Evolutionary conservation across 2,329 filamentous ascomycete species (phyloP).

Genomic region (Calycina marina): DNA sequence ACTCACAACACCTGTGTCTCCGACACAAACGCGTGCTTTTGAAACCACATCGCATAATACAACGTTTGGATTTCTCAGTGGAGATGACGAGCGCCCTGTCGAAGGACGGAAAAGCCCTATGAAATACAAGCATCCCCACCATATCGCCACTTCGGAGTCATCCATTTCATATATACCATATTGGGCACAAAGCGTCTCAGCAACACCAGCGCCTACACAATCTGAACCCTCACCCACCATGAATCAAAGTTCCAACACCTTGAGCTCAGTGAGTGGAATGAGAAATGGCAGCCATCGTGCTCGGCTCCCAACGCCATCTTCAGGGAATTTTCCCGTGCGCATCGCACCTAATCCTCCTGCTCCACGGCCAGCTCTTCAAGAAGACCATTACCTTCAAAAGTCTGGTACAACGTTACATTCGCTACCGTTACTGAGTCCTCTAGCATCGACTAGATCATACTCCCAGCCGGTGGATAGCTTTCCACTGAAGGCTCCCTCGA

Average conservation of each 20-base stretch:
- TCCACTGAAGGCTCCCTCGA: too few species aligned
- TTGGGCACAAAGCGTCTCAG: slow-evolving; percentile 15
- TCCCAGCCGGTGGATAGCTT: too few species aligned
- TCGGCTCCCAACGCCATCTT: slow-evolving; percentile 6
- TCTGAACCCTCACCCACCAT: slow-evolving; percentile 11
- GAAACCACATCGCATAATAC: too few species aligned
- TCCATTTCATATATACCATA: slow-evolving; percentile 10
- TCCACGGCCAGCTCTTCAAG: slow-evolving; percentile 8
- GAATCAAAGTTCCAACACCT: slow-evolving; percentile 8
- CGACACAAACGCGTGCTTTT: slow-evolving; percentile 11
- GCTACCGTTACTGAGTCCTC: not conserved
- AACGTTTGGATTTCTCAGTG: too few species aligned
- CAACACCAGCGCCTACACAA: slow-evolving; percentile 6
- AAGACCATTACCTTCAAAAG: slow-evolving; percentile 10
- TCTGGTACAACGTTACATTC: slow-evolving; percentile 9
- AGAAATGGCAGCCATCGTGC: slow-evolving; percentile 8
- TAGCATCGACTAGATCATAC: too few species aligned
- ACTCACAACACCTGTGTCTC: slow-evolving; percentile 17
- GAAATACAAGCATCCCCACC: slow-evolving; percentile 7
- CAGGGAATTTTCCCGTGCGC: slow-evolving; percentile 4
- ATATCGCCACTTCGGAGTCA: slow-evolving; percentile 7
- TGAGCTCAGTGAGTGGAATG: slow-evolving; percentile 9
- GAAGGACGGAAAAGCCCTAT: too few species aligned
- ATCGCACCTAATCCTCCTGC: slow-evolving; percentile 14
- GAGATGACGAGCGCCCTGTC: too few species aligned